These are phyloP conservation scores for Nakazawaea holstii DNA, from an alignment of 805 yeast species.

Conservation along the genomic window DNA sequence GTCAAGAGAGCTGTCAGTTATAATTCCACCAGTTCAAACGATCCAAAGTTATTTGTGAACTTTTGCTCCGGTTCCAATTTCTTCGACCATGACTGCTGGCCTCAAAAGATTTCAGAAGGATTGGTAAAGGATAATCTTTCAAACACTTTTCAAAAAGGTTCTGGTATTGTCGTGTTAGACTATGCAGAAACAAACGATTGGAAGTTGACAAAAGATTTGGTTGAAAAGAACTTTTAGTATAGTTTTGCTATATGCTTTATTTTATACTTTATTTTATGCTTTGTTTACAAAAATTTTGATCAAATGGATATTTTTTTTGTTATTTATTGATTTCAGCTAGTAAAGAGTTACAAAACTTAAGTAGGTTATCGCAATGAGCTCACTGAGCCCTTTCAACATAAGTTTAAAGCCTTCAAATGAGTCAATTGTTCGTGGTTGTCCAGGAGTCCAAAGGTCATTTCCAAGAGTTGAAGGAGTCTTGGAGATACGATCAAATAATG, in stretches of 20 bases:
- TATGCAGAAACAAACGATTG: constrained; percentile 59
- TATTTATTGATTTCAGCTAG: neutral
- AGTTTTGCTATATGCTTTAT: neutral
- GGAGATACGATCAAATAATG: constrained; percentile 47
- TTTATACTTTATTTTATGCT: neutral
- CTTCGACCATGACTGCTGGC: constrained; percentile 72
- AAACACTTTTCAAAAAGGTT: constrained; percentile 45
- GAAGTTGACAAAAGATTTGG: constrained; percentile 44
- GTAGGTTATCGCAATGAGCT: neutral
- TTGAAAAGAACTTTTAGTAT: constrained; percentile 41
- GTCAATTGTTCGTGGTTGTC: constrained; percentile 58
- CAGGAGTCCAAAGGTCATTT: constrained; percentile 57
- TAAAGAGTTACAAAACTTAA: neutral
- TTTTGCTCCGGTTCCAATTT: constrained; percentile 73
- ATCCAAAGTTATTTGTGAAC: constrained; percentile 57
- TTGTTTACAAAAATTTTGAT: neutral
- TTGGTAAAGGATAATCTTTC: constrained; percentile 37
- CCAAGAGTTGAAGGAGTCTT: constrained; percentile 57
- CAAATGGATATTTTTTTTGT: too few relatives aligned
- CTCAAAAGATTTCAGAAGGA: constrained; percentile 55
- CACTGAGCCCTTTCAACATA: constrained; percentile 15
- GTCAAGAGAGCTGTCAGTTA: constrained; percentile 47
- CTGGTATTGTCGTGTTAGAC: constrained; percentile 65
- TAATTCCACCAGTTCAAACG: constrained; percentile 35
- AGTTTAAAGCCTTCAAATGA: constrained; percentile 44